Conservation (phyloP, 2,329 filamentous ascomycete species). For the Mariannaea elegans region DNA sequence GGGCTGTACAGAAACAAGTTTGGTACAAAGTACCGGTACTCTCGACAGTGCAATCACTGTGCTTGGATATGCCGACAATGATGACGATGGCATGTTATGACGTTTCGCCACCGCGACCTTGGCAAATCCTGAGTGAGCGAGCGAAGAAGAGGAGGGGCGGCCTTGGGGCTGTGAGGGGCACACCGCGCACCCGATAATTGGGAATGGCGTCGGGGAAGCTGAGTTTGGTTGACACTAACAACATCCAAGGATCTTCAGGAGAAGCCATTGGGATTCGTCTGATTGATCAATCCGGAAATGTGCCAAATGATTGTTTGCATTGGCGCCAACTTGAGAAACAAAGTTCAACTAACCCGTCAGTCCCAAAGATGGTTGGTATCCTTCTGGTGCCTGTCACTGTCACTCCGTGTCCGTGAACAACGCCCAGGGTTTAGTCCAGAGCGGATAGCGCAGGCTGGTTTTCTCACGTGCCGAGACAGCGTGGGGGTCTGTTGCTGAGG, state of each 20-base stretch:
- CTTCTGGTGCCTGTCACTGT: not conserved
- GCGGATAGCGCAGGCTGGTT: constrained; percentile 30
- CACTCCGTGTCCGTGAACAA: not conserved
- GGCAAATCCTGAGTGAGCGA: not conserved
- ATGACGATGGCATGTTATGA: constrained; percentile 4
- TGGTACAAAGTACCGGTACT: too few relatives aligned
- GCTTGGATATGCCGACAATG: not conserved
- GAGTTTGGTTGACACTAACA: not conserved
- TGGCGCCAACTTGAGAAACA: not conserved
- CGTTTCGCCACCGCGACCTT: constrained; percentile 12
- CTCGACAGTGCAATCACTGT: too few relatives aligned
- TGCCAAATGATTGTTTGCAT: not conserved
- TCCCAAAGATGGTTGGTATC: not conserved
- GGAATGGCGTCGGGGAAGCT: not conserved
- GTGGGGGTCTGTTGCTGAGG: constrained; percentile 27
- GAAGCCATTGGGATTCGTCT: constrained; percentile 3
- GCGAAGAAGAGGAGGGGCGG: not conserved
- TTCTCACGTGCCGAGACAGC: constrained; percentile 33
- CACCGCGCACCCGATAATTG: not conserved
- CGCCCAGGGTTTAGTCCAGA: not conserved
- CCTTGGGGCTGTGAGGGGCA: not conserved
- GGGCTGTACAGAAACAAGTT: not conserved
- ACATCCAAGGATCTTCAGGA: constrained; percentile 10
- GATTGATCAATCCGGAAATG: constrained; percentile 7
- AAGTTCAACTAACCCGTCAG: constrained; percentile 2